A percentile compares a stretch with the other conserved stretches of the same genome.
Conservation (phyloP, 768 basidiomycete genomes). For the Kwoniella shandongensis region DNA sequence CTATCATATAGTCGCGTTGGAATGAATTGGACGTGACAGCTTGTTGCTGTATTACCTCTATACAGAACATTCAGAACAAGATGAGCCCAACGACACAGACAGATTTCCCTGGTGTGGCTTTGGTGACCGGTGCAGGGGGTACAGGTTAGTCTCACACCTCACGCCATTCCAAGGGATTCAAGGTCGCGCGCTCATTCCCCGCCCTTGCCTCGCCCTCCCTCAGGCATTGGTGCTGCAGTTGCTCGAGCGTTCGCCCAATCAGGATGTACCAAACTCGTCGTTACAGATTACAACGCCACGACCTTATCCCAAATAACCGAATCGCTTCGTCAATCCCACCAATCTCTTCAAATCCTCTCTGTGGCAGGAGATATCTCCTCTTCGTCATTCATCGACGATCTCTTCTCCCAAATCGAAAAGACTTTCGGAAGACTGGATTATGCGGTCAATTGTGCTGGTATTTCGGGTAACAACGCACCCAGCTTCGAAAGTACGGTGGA, state of each 20-base stretch:
- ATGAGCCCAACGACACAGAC: too few relatives aligned
- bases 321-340: conserved; percentile 3
- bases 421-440: conserved; percentile 35
- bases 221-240: conserved; percentile 37
- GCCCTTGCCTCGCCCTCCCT: not conserved
- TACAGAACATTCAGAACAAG: too few relatives aligned
- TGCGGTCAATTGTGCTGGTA: conserved; percentile 35
- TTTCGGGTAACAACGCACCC: conserved; percentile 25
- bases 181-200: not conserved
- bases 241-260: conserved; percentile 34
- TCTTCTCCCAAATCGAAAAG: conserved; percentile 18
- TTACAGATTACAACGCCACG: conserved; percentile 31
- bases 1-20: too few relatives aligned
- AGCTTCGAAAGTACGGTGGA: conserved; percentile 25
- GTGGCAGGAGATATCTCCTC: conserved; percentile 32
- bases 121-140: conserved; percentile 24
- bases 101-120: conserved; percentile 18
- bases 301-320: conserved; percentile 15
- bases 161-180: not conserved
- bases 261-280: conserved; percentile 21
- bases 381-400: conserved; percentile 20
- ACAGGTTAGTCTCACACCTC: conserved; percentile 14
- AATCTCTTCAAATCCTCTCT: conserved; percentile 11
- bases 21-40: too few relatives aligned
- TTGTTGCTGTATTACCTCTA: too few relatives aligned